Evolutionary conservation across 495 filamentous ascomycete species (phyloP).

Genomic region (Astrothelium macrocarpum): DNA sequence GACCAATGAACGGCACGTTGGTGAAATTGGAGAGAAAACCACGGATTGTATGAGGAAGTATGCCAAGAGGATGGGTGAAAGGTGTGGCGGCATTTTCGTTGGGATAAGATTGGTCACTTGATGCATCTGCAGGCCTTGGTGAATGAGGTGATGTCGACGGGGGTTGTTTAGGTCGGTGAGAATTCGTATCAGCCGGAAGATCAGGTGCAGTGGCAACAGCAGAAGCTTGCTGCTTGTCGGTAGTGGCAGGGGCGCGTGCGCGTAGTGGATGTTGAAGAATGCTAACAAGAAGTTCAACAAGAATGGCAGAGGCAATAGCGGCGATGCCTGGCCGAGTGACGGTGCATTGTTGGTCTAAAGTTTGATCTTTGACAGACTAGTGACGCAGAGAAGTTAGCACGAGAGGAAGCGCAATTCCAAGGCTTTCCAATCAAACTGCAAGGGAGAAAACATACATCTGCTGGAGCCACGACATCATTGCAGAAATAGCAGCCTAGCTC

Average conservation of each 20-base stretch:
- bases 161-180: background rate
- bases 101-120: constrained; percentile 16
- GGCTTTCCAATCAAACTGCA: background rate
- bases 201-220: background rate
- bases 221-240: constrained; percentile 12
- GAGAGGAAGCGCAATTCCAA: background rate
- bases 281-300: constrained; percentile 83
- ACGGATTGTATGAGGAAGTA: constrained; percentile 86
- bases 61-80: constrained; percentile 63
- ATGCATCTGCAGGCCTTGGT: background rate
- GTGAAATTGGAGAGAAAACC: constrained; percentile 82
- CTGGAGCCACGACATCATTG: constrained; percentile 92
- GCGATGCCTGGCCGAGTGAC: constrained; percentile 91
- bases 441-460: constrained; percentile 59
- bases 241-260: constrained; percentile 46
- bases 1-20: constrained; percentile 71
- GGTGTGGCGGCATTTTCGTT: constrained; percentile 9
- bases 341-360: constrained; percentile 95
- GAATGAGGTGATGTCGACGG: background rate
- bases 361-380: constrained; percentile 83
- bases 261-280: constrained; percentile 73
- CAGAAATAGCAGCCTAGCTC: constrained; percentile 95
- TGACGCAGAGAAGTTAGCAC: background rate
- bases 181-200: background rate
- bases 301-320: constrained; percentile 80